Evolutionary conservation across 352 stramenopile species (phyloP), one percentile per base, ranked within the genome.

Genomic region (Pythium guiyangense): DNA sequence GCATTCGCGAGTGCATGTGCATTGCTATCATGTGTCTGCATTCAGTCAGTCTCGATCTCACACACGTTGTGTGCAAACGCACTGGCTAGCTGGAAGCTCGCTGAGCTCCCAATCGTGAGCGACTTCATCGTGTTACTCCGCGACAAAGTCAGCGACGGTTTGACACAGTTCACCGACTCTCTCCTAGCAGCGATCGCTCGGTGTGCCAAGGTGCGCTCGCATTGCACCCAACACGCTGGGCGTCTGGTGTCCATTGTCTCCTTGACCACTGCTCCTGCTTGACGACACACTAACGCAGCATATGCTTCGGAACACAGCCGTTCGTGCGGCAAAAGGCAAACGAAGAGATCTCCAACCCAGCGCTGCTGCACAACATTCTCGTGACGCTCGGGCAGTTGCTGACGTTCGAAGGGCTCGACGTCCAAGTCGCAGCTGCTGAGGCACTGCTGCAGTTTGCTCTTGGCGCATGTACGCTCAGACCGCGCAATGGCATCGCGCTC

Each of bases 271-370:
- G 18, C 29, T 44, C 1, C 15, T 34, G 14, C 0, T 11, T 37
- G 4, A 37, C 31, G 31, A 11, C 11, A 10, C 31, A 37, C 8
- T 37, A 11, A 8, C 31, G 8, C 31, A 10, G 11, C 8, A 10
- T 37, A 12, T n/a, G 34, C 22, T 11, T 31, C 11, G 22, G 6
- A 15, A 11, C 45, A 12, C 58, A 92, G 84, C 77, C 82, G 1
- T 91, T 91, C 51, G 47, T 90, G 15, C 74, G 84, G 1, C 70
- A 77, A 37, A 91, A 90, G 49, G 70, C 79, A 0, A 94, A 94
- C 54, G 84, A 94, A 60, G 82, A 94, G 55, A 76, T 91, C 49
- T 76, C 69, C 39, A 80, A 86, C 37, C 70, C 82, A 11, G 62
- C 53, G 35, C 54, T 91, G 26, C 54, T 92, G 22, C 67, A 77